These are phyloP conservation scores for Monosporozyma aquatica DNA, from an alignment of 805 yeast genomes.

Conservation along the genomic window DNA sequence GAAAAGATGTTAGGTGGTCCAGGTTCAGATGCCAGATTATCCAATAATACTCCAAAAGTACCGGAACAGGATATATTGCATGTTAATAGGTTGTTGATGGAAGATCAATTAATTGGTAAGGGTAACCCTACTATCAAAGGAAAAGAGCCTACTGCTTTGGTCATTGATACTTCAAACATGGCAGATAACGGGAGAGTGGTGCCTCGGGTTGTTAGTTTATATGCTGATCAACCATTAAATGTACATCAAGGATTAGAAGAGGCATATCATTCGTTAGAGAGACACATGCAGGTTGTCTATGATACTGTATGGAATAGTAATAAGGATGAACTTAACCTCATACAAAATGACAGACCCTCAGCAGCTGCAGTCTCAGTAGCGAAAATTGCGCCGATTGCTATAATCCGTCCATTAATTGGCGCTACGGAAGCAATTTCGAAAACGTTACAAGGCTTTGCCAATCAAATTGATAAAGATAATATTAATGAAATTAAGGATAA, in stretches of 20 bases:
- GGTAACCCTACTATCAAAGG: conserved; percentile 28
- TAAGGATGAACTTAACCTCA: conserved; percentile 21
- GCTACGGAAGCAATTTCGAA: conserved; percentile 84
- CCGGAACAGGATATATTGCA: conserved; percentile 9
- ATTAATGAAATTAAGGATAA: conserved; percentile 54
- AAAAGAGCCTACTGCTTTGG: conserved; percentile 21
- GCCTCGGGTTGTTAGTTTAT: conserved; percentile 49
- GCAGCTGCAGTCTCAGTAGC: conserved; percentile 61
- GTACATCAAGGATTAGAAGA: conserved; percentile 60
- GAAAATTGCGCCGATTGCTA: conserved; percentile 68
- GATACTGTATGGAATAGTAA: conserved; percentile 48
- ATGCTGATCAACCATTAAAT: conserved; percentile 75
- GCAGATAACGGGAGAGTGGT: conserved; percentile 11
- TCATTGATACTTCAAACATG: conserved; percentile 18
- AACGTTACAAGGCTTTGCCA: conserved; percentile 74
- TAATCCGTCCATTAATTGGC: conserved; percentile 81
- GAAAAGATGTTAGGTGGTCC: conserved; percentile 73
- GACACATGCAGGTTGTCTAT: conserved; percentile 56
- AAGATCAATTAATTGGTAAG: conserved; percentile 31
- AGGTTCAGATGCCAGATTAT: conserved; percentile 39
- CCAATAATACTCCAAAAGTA: conserved; percentile 2
- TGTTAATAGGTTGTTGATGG: conserved; percentile 24
- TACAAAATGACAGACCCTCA: conserved; percentile 37
- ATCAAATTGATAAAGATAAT: conserved; percentile 63
- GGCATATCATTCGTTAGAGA: conserved; percentile 68